Evolutionary conservation across 257 asterid genomes (phyloP), one percentile per base, ranked within the genome.

Genomic region (Lantana camara): DNA sequence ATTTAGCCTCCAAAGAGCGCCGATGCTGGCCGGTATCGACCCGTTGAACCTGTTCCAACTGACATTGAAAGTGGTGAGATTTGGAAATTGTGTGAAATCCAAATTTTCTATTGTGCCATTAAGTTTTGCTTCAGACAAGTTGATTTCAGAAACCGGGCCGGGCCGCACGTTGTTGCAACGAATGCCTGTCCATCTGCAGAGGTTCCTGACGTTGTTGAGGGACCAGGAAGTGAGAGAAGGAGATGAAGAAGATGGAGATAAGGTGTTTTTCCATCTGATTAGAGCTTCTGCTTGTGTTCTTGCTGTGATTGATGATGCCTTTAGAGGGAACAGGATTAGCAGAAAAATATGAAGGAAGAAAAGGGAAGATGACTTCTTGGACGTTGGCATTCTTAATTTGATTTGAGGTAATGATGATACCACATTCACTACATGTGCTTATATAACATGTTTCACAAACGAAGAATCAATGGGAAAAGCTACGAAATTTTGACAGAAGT

Each of bases 171-270:
- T n/a, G 52, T 77, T 76, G 85, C 98, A 92, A 9, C 16, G 55
- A 35, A 89, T 63, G 51, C 82, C 88, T 7, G 60, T 66, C 98
- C 98, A 91, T 32, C 41, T 66, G 77, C 98, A 91, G 19, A 79
- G 86, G 76, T 70, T 79, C 30, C 62, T 56, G 54, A 68, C 7
- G 76, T 75, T 84, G 65, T 23, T 40, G 62, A 64, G 73, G 21
- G 96, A 83, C 97, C 97, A 87, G 24, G 90, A 81, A 35, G 27
- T 3, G 42, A 90, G 85, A 53, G 62, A 42, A 17, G 87, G 19
- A 21, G 81, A 46, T 19, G 69, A n/a, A n/a, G n/a, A n/a, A n/a
- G n/a, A 45, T 4, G 79, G 21, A 45, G 79, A 47, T 67, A 30
- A 7, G 35, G 35, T 30, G 35, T 30, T 30, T 7, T n/a, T n/a